Conservation (phyloP, 202 grass and related monocot species). For the Schoenoplectus triqueter region DNA sequence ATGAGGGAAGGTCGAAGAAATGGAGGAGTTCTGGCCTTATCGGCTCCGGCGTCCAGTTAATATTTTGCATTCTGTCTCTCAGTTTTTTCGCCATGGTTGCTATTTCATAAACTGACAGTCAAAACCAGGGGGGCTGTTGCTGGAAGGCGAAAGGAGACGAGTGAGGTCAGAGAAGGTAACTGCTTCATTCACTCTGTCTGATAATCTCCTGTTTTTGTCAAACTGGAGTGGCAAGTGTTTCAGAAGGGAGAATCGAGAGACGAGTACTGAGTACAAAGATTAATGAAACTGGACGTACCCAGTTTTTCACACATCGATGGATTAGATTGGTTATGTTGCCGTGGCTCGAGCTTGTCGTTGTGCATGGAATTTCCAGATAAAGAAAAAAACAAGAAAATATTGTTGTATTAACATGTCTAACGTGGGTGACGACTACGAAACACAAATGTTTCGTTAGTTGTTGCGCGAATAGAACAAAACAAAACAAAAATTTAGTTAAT, state of each 20-base stretch:
- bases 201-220: background rate
- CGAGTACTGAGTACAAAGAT: background rate
- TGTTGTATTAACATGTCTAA: background rate
- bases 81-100: constrained; percentile 1
- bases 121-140: background rate
- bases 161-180: background rate
- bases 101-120: background rate
- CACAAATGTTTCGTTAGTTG: no score
- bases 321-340: background rate
- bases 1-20: background rate
- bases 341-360: background rate
- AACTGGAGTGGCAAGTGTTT: background rate
- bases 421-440: no score
- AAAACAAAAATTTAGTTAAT: no score
- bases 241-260: background rate
- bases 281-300: background rate
- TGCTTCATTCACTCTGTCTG: background rate
- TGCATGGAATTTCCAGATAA: background rate
- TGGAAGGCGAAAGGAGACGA: background rate
- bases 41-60: constrained; percentile 18
- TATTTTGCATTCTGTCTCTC: background rate
- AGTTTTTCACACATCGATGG: background rate
- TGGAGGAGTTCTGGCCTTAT: constrained; percentile 13
- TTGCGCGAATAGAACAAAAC: no score
- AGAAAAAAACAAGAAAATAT: background rate